phyloP scores from a whole-genome alignment of 2,329 filamentous ascomycete genomes.

The Hymenoscyphus linearis region DNA sequence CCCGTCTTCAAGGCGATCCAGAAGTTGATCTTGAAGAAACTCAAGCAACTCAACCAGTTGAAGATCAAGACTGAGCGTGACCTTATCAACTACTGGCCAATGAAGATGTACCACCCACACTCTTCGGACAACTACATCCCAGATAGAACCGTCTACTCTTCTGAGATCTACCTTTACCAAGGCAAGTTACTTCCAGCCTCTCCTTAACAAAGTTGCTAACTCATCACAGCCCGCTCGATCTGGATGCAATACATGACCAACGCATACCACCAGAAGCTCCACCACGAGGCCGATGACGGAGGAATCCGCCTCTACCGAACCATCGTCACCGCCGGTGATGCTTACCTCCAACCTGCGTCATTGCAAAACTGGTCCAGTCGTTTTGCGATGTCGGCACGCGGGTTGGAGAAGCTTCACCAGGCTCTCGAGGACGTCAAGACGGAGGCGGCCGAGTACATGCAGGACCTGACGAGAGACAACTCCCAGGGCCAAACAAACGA shows the following conservation, averaged over 20 bases:
- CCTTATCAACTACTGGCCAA: conserved; percentile 22
- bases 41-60: conserved; percentile 17
- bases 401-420: conserved; percentile 7
- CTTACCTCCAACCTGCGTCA: conserved; percentile 14
- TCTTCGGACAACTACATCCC: conserved; percentile 12
- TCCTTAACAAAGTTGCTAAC: too few relatives aligned
- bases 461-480: conserved; percentile 15
- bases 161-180: conserved; percentile 30
- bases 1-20: conserved; percentile 12
- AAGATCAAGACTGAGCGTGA: conserved; percentile 23
- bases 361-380: conserved; percentile 14
- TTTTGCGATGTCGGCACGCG: conserved; percentile 23
- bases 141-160: conserved; percentile 24
- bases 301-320: conserved; percentile 24
- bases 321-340: conserved; percentile 13
- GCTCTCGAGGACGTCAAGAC: conserved; percentile 16
- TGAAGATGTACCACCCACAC: conserved; percentile 19
- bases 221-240: conserved; percentile 14
- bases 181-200: too few relatives aligned
- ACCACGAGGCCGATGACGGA: conserved; percentile 24
- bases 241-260: conserved; percentile 23
- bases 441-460: conserved; percentile 15
- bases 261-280: conserved; percentile 12
- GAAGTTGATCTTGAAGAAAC: conserved; percentile 19
- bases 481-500: conserved; percentile 7